Evolutionary conservation across 768 basidiomycete species (phyloP).

Genomic region (Amanita fuliginea): DNA sequence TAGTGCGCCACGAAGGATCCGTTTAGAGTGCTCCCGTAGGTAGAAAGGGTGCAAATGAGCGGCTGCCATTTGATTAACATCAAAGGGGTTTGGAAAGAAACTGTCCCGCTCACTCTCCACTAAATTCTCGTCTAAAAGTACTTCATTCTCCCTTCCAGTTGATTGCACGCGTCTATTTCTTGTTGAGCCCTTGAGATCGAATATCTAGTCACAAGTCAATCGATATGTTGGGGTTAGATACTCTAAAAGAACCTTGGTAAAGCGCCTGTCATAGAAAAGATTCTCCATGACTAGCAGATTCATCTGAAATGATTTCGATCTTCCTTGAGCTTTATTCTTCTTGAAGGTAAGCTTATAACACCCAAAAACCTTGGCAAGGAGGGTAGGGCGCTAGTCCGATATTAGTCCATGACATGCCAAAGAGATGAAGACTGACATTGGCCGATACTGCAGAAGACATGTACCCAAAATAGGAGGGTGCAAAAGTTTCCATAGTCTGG

Average conservation of each 20-base stretch:
- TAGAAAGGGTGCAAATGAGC: conserved; percentile 86
- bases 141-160: conserved; percentile 86
- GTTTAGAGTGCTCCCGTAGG: conserved; percentile 92
- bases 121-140: conserved; percentile 92
- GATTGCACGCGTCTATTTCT: conserved; percentile 89
- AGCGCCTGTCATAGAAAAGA: conserved; percentile 85
- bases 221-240: background rate
- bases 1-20: conserved; percentile 80
- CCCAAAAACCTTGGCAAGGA: conserved; percentile 94
- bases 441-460: conserved; percentile 90
- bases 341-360: conserved; percentile 91
- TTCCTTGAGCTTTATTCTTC: conserved; percentile 53
- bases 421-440: conserved; percentile 40
- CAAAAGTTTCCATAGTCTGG: conserved; percentile 94
- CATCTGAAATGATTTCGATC: conserved; percentile 80
- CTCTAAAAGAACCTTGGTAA: conserved; percentile 52
- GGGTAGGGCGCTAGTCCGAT: conserved; percentile 67
- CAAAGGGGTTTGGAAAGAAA: background rate
- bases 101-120: conserved; percentile 55
- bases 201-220: conserved; percentile 46
- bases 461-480: conserved; percentile 95
- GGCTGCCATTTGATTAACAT: conserved; percentile 28
- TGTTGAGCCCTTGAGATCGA: conserved; percentile 94
- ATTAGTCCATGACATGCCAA: conserved; percentile 5
- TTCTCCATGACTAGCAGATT: conserved; percentile 98